Evolutionary conservation across 176 grass and related monocot species (phyloP), one percentile per base, ranked within the genome.

Genomic region (Hsuehochloa calcarea): DNA sequence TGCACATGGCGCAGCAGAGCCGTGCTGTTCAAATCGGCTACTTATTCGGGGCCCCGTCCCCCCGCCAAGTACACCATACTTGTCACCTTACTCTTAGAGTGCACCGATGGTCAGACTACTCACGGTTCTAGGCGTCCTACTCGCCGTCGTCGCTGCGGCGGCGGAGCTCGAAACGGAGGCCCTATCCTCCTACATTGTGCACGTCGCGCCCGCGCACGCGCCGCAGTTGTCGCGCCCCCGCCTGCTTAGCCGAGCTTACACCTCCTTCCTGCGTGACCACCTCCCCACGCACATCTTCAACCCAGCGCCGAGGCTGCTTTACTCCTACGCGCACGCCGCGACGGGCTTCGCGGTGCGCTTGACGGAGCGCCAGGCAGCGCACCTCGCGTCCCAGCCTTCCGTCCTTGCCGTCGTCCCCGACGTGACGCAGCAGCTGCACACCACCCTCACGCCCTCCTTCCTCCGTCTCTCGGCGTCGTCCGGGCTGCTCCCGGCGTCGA

Each of bases 271-370:
- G 15, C 74, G 75, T 0, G 65, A 35, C 0, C 40, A 17, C 49
- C 19, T 86, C 66, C 64, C 63, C 0, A 10, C 17, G 6, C 74
- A 58, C 63, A 0, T 80, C 16, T 10, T 25, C 54, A 51, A 10
- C 40, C 74, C 82, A 3, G 75, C 10, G 1, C 82, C 87, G 8
- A 37, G 56, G 8, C 5, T 76, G 5, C 69, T 81, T 5, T 59
- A 85, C 89, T 31, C 84, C 16, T 91, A 91, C 80, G 61, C 26
- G 41, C 73, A 73, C 27, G 67, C 88, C 40, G 31, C 68, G 14
- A 85, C 86, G 4, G 90, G 85, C 0, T 90, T 89, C 67, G 89
- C 87, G 2, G 84, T 82, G 4, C 38, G 80, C 2, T 87, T 97
- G 5, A 93, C 87, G 23, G 12, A 3, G 3, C 46, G 58, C 14